Evolutionary conservation across 2,329 filamentous ascomycete species (phyloP), one percentile per base, ranked within the genome.

Genomic region (Penicillium sp.): DNA sequence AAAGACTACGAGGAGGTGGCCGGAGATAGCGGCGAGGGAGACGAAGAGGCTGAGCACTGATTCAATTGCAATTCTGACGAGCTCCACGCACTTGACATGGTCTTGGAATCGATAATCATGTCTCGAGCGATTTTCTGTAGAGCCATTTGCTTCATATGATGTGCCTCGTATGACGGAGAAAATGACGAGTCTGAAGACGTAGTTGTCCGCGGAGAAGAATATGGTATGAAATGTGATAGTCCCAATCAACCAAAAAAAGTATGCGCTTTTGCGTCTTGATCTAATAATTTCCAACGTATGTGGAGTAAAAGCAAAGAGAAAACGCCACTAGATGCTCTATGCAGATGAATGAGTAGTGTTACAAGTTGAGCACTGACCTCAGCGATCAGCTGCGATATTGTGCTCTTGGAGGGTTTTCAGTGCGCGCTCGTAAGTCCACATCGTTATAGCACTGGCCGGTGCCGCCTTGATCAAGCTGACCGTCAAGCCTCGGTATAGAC

Each of bases 391-490:
- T 21, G 59, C 64, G 9, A 70, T 32, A 21, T 72, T 70, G 49
- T 69, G 64, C 41, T 73, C 70, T 53, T 77, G 73, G 58, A 93
- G 76, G 21, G 84, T 61, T 47, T 79, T 82, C 75, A 97, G 77
- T 16, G 83, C 83, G 67, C 87, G 80, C 77, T 96, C 92, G 73
- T 96, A 97, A 2, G 90, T 95, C 91, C 92, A 97, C 80, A 97
- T 90, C 0, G 92, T 97, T 31, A 96, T 85, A 6, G 92, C 91
- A 71, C 90, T 94, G 27, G 90, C 86, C n/a, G 94, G 94, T 21
- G 93, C 94, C 31, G 93, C 90, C 79, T 99, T 99, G 62, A 97
- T 72, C 68, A 99, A 75, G 71, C 92, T 93, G 52, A 97, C 92
- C 1, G 87, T 88, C 70, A 99, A 76, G 0, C 94, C 94, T 50